Base-by-base conservation (phyloP, 78 protist species). In the Diacronema lutheri region DNA sequence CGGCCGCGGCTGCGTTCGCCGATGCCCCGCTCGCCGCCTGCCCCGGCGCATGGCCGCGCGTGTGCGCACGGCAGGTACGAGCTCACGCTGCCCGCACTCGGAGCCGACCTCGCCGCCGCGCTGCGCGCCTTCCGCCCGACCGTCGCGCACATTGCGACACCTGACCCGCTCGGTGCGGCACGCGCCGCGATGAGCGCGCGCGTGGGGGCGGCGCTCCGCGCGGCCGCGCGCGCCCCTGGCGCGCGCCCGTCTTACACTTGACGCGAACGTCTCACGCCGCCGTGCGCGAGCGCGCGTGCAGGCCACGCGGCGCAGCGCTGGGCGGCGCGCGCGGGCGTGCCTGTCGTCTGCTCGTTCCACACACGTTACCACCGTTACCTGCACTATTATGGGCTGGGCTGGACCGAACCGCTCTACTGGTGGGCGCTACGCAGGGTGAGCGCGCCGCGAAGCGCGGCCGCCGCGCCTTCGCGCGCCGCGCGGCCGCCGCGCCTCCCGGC, bases 281-380 rank as follows among this genome's bases (percentile, higher is more conserved):
- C n/a, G n/a, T n/a, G n/a, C n/a, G n/a, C n/a, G n/a, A n/a, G n/a
- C n/a, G n/a, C n/a, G n/a, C n/a, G n/a, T n/a, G n/a, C n/a, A n/a
- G n/a, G n/a, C n/a, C n/a, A n/a, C n/a, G n/a, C n/a, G n/a, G n/a
- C n/a, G n/a, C n/a, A n/a, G 46, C 9, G 16, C 33, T 80, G 68
- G 74, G 84, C 84, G 26, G 37, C 31, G 71, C 13, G 21, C 7
- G 66, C n/a, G 14, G 10, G 37, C 21, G 56, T 65, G 56, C 64
- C 86, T 6, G 11, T 21, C 25, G 23, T 83, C 41, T 83, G 87
- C 79, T 50, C 69, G 56, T 66, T 64, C 62, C 87, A 83, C 87
- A 83, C 87, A 9, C 87, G 87, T 12, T 83, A 7, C 40, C 11
- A 66, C 55, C 29, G 26, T 11, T 83, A 83, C 79, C 46, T 83